Percentiles rank a stretch among this genome's conserved stretches.
These are phyloP conservation scores for Fomitiporia mediterranea DNA, from an alignment of 1,284 basidiomycete genomes.

Conservation along the genomic window DNA sequence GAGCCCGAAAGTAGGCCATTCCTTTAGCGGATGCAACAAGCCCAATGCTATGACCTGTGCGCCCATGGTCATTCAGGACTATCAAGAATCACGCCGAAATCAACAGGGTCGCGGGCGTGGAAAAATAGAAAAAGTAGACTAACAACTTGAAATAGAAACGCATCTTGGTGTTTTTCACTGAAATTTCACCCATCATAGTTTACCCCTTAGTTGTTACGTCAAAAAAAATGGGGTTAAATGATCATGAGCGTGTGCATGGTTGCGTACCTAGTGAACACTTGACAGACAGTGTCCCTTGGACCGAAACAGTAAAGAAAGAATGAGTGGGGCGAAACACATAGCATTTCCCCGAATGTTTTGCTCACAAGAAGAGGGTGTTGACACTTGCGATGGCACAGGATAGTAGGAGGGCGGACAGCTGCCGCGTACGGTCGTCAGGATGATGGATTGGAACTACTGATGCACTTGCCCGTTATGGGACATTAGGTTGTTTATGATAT, in stretches of 20 bases:
- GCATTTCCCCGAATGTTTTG: too few species aligned
- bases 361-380: too few species aligned
- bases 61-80: neutral
- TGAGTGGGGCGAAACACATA: too few species aligned
- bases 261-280: neutral
- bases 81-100: conserved; percentile 12
- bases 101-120: conserved; percentile 10
- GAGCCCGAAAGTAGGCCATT: neutral
- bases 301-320: neutral
- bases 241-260: neutral
- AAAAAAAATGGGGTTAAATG: conserved; percentile 7
- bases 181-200: neutral
- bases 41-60: too few species aligned
- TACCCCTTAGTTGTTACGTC: conserved; percentile 10
- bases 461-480: neutral
- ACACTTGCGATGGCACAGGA: too few species aligned
- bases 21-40: neutral
- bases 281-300: conserved; percentile 1
- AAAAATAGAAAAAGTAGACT: neutral
- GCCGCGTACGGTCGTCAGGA: neutral
- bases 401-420: neutral
- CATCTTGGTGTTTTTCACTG: neutral
- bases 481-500: neutral
- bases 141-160: neutral
- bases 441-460: neutral